phyloP scores from a whole-genome alignment of 192 early-diverging fungal species.

The Cladochytrium replicatum region DNA sequence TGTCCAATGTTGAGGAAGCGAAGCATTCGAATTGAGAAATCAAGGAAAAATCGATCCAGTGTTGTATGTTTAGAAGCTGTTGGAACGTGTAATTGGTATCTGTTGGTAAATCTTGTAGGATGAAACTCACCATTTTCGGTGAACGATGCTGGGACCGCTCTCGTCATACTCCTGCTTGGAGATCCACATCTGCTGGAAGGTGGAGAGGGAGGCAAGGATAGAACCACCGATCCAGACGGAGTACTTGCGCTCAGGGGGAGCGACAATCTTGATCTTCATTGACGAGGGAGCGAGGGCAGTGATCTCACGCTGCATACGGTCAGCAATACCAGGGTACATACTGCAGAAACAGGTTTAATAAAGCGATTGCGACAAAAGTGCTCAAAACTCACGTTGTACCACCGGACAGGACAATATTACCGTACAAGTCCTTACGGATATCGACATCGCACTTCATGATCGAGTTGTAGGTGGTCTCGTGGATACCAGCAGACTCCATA shows the following conservation, averaged over 20 bases:
- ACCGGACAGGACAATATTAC: conserved; percentile 93
- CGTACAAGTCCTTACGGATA: conserved; percentile 91
- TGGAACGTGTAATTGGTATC: too few species aligned
- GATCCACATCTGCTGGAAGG: conserved; percentile 99
- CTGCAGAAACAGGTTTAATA: background rate
- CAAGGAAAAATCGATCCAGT: too few species aligned
- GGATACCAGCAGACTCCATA: conserved; percentile 85
- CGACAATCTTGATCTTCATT: conserved; percentile 98
- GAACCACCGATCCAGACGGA: conserved; percentile 99
- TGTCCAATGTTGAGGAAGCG: too few species aligned
- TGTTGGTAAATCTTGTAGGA: too few species aligned
- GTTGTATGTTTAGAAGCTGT: too few species aligned
- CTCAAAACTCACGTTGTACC: conserved; percentile 59
- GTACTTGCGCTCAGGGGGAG: conserved; percentile 98
- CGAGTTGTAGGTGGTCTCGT: conserved; percentile 93
- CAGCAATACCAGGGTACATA: conserved; percentile 95
- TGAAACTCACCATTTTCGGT: conserved; percentile 99
- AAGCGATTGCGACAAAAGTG: background rate
- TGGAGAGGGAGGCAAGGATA: conserved; percentile 91
- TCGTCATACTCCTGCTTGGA: conserved; percentile 98
- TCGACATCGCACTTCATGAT: conserved; percentile 98
- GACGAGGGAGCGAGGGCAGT: conserved; percentile 86
- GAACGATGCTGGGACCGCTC: conserved; percentile 93
- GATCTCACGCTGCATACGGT: conserved; percentile 98
- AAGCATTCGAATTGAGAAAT: too few species aligned